These are phyloP conservation scores for Suillus discolor DNA, from an alignment of 768 basidiomycete species.

Conservation along the genomic window DNA sequence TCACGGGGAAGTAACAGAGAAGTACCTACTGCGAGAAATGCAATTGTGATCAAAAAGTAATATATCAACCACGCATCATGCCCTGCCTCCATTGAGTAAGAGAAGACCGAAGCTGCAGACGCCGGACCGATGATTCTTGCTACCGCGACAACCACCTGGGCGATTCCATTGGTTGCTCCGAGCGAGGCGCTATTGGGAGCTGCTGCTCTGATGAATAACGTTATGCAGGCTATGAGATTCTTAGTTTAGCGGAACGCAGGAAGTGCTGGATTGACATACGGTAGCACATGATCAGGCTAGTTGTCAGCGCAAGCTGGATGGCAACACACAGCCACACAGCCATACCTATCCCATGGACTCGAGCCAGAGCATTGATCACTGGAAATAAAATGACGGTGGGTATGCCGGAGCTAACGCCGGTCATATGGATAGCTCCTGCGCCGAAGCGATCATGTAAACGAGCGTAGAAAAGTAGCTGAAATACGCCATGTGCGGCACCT, in stretches of 20 bases:
- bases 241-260: background rate
- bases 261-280: constrained; percentile 23
- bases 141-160: background rate
- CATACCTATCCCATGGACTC: constrained; percentile 20
- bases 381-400: constrained; percentile 37
- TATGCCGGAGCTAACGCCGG: constrained; percentile 30
- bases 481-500: constrained; percentile 38
- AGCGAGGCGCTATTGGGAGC: background rate
- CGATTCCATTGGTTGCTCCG: background rate
- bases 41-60: background rate
- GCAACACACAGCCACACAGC: constrained; percentile 30
- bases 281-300: constrained; percentile 32
- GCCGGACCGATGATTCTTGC: background rate
- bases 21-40: background rate
- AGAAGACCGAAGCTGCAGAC: background rate
- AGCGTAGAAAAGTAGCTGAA: constrained; percentile 67
- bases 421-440: constrained; percentile 37
- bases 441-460: constrained; percentile 57
- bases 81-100: background rate
- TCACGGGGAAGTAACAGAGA: background rate
- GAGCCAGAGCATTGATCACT: constrained; percentile 28
- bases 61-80: background rate
- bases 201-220: constrained; percentile 6
- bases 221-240: background rate
- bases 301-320: constrained; percentile 25